A percentile compares a stretch with the other conserved stretches of the same genome.
These are phyloP conservation scores for Circinella minor DNA, from an alignment of 371 early-diverging fungal species.

Conservation along the genomic window DNA sequence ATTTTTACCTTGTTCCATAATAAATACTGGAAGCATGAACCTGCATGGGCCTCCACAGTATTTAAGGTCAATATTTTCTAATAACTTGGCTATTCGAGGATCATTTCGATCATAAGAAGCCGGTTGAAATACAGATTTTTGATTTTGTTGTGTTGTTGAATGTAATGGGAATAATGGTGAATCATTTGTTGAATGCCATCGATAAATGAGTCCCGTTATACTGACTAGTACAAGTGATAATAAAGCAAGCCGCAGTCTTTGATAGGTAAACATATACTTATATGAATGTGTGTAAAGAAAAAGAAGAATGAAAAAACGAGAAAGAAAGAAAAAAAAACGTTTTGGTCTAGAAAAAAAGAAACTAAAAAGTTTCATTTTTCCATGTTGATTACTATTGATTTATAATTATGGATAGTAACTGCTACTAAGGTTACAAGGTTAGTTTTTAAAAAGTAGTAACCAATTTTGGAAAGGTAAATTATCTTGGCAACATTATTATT, in stretches of 20 bases:
- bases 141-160: not conserved
- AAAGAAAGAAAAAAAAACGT: not conserved
- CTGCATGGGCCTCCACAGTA: constrained; percentile 46
- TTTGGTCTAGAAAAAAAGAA: not conserved
- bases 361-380: no score
- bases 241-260: not conserved
- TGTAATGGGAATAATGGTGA: not conserved
- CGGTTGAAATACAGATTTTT: not conserved
- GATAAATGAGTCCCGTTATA: constrained; percentile 17
- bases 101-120: constrained; percentile 16
- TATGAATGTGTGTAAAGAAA: not conserved
- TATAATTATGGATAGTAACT: not conserved
- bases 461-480: not conserved
- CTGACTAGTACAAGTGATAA: constrained; percentile 9
- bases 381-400: not conserved
- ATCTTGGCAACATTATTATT: not conserved
- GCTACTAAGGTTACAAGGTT: not conserved
- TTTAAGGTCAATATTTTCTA: constrained; percentile 26
- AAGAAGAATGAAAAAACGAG: not conserved
- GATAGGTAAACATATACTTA: constrained; percentile 7
- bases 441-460: not conserved
- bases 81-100: constrained; percentile 15
- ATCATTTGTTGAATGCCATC: constrained; percentile 13
- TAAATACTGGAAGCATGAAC: constrained; percentile 36
- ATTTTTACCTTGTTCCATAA: constrained; percentile 47